These are phyloP conservation scores for Ophiostoma quercus DNA, from an alignment of 2,329 filamentous ascomycete species.

Conservation along the genomic window DNA sequence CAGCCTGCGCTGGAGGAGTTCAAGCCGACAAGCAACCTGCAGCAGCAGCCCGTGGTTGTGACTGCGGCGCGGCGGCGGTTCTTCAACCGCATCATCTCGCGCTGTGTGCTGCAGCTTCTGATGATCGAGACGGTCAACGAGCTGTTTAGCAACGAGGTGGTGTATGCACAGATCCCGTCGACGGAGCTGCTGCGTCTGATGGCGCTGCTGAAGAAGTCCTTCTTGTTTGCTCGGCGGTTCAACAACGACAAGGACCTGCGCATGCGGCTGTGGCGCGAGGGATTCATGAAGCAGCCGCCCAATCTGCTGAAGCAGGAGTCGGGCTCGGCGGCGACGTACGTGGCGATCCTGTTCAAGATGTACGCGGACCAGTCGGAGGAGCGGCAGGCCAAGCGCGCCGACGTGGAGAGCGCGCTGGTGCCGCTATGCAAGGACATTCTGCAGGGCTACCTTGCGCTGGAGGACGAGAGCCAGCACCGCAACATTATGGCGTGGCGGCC, in stretches of 20 bases:
- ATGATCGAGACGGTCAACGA: conserved; percentile 99
- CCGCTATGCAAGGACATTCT: conserved; percentile 95
- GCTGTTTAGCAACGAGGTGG: conserved; percentile 93
- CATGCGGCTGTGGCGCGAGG: conserved; percentile 90
- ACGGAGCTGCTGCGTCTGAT: conserved; percentile 85
- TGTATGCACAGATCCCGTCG: conserved; percentile 90
- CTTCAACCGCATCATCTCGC: conserved; percentile 99
- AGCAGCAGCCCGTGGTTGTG: conserved; percentile 85
- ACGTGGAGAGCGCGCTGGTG: conserved; percentile 87
- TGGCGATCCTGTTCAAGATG: conserved; percentile 94
- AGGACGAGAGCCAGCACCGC: conserved; percentile 92
- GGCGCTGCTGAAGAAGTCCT: conserved; percentile 89
- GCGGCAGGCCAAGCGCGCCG: conserved; percentile 68
- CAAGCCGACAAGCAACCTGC: conserved; percentile 66
- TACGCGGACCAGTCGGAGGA: conserved; percentile 85
- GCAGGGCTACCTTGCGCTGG: conserved; percentile 73
- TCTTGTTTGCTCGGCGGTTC: conserved; percentile 94
- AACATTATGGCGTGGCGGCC: conserved; percentile 97
- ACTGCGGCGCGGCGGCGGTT: conserved; percentile 88
- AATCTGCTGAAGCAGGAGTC: conserved; percentile 97
- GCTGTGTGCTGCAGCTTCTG: conserved; percentile 91
- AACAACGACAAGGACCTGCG: conserved; percentile 96
- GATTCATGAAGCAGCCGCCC: conserved; percentile 99
- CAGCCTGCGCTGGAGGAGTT: conserved; percentile 71
- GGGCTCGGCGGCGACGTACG: conserved; percentile 88